Conservation (phyloP, 306 rosid genomes). For the Comarum palustre region DNA sequence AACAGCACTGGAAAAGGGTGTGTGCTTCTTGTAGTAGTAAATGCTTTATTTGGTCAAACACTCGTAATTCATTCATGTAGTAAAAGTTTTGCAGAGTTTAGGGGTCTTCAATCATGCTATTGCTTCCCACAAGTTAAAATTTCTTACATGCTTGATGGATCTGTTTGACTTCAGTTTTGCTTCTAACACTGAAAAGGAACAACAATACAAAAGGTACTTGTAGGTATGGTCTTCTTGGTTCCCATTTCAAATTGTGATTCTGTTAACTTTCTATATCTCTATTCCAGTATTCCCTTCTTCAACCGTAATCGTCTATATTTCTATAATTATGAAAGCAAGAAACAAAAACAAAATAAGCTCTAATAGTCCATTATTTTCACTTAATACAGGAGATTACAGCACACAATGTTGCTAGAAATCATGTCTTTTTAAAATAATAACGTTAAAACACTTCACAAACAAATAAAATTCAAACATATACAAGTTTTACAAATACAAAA, state of each 20-base stretch:
- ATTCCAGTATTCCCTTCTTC: neutral
- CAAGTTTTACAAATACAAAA: no score
- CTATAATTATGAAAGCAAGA: neutral
- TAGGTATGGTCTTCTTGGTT: neutral
- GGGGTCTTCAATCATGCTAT: conserved; percentile 46
- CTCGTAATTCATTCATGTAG: conserved; percentile 21
- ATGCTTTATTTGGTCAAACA: conserved; percentile 61
- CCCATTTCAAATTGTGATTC: neutral
- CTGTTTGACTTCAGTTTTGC: conserved; percentile 38
- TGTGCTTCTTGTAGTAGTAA: conserved; percentile 31
- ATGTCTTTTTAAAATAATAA: neutral
- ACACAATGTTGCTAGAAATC: neutral
- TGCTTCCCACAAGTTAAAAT: conserved; percentile 22
- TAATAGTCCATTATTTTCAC: neutral
- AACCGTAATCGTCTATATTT: neutral
- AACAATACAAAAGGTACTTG: conserved; percentile 40
- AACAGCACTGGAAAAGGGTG: conserved; percentile 34
- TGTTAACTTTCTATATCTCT: neutral
- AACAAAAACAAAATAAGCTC: neutral
- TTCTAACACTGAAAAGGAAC: conserved; percentile 31
- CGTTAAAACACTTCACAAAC: neutral
- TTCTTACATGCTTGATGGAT: conserved; percentile 47
- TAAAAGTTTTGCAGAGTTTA: conserved; percentile 10
- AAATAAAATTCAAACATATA: no score
- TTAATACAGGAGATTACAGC: no score